A percentile compares a stretch with the other conserved stretches of the same genome.
Evolutionary conservation across 805 yeast genomes (phyloP).

Genomic region (Komagataella kurtzmanii): DNA sequence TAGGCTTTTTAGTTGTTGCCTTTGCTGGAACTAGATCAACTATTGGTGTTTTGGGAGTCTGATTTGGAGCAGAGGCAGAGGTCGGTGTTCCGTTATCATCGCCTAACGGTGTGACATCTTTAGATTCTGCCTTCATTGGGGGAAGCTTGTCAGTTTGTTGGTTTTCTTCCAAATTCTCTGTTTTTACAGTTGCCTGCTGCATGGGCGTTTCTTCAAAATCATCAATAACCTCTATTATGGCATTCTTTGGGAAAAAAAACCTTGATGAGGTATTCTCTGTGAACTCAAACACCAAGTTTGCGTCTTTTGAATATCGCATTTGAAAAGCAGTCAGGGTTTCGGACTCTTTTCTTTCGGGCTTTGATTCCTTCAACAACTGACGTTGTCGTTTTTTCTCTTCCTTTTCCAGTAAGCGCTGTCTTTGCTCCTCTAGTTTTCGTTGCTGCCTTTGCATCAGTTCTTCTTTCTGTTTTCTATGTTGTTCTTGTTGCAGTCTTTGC

Average conservation of each 20-base stretch:
- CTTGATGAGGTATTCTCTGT: slow-evolving; percentile 67
- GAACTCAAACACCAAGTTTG: slow-evolving; percentile 76
- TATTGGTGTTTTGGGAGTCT: background rate
- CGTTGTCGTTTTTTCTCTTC: slow-evolving; percentile 7
- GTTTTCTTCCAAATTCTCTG: background rate
- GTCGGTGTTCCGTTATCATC: slow-evolving; percentile 3
- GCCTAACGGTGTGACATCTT: background rate
- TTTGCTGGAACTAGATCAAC: background rate
- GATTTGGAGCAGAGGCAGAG: background rate
- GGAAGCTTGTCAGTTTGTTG: background rate
- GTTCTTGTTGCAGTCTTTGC: slow-evolving; percentile 6
- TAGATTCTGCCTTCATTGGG: background rate
- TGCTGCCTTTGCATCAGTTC: slow-evolving; percentile 1
- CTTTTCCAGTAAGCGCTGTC: slow-evolving; percentile 2
- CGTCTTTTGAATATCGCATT: slow-evolving; percentile 52
- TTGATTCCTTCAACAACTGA: slow-evolving; percentile 3
- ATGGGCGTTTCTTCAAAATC: slow-evolving; percentile 14
- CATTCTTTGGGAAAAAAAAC: slow-evolving; percentile 61
- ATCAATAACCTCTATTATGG: slow-evolving; percentile 48
- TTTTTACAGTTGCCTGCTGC: background rate
- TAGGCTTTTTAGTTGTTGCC: background rate
- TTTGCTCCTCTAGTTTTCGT: background rate
- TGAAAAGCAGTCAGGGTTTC: slow-evolving; percentile 65
- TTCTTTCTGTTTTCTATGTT: slow-evolving; percentile 1
- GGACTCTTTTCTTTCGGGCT: slow-evolving; percentile 21